Percentiles rank a stretch among this genome's conserved stretches.
Conservation (phyloP, 1,284 basidiomycete genomes). For the Neolentinus lepideus region DNA sequence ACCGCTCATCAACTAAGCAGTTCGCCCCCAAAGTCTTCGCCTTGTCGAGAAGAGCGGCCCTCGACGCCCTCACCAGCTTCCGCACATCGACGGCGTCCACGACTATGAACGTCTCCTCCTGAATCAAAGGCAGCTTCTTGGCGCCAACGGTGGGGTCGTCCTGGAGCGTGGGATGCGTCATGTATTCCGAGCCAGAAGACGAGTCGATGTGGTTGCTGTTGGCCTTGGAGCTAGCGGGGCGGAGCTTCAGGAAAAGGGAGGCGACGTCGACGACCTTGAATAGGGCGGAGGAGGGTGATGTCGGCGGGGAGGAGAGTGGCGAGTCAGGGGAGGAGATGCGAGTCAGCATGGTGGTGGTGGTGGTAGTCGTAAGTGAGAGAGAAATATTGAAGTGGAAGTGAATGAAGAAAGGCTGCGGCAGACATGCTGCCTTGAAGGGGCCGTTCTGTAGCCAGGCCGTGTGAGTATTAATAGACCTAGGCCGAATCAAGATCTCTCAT, state of each 20-base stretch:
- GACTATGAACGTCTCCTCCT: conserved; percentile 50
- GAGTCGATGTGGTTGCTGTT: conserved; percentile 26
- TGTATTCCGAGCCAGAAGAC: conserved; percentile 41
- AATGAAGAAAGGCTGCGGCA: no score
- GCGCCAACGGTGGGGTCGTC: conserved; percentile 26
- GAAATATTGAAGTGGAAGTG: no score
- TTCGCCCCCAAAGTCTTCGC: conserved; percentile 48
- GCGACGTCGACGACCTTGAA: neutral
- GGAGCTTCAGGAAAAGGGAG: neutral
- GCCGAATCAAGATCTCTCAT: no score
- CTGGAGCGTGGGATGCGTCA: conserved; percentile 39
- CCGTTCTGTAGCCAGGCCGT: no score
- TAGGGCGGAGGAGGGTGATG: neutral
- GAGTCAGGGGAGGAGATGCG: neutral
- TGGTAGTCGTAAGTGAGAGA: no score
- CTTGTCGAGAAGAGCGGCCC: conserved; percentile 43
- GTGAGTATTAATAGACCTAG: no score
- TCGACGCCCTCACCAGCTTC: conserved; percentile 48
- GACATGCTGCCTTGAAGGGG: no score
- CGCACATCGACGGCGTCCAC: conserved; percentile 53
- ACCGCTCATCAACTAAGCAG: conserved; percentile 64
- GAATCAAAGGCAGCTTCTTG: conserved; percentile 35
- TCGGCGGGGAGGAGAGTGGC: neutral
- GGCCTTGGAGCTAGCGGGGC: neutral
- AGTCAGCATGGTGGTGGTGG: neutral